Conservation (phyloP, 2,329 filamentous ascomycete species). For the Nemania sp. region DNA sequence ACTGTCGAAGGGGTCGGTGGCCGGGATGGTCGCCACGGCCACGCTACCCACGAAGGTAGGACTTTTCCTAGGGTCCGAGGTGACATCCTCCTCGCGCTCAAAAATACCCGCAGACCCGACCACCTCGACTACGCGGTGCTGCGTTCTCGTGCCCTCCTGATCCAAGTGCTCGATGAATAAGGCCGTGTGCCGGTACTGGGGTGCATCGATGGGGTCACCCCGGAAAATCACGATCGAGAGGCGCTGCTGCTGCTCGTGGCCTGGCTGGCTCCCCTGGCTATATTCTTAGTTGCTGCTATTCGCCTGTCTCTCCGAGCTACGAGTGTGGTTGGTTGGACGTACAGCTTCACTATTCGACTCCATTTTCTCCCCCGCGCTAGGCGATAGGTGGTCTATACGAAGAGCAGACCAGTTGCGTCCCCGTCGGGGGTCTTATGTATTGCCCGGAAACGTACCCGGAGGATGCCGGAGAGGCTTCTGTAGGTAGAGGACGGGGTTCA, state of each 20-base stretch:
- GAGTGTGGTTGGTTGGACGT: neutral
- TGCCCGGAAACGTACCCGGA: neutral
- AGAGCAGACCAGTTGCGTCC: neutral
- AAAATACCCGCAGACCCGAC: constrained; percentile 7
- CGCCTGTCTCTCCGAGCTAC: neutral
- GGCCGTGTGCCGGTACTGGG: constrained; percentile 21
- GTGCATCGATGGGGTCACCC: constrained; percentile 21
- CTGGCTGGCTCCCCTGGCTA: neutral
- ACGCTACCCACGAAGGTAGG: constrained; percentile 8
- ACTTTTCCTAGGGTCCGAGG: constrained; percentile 1
- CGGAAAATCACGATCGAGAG: constrained; percentile 15
- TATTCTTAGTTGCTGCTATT: neutral
- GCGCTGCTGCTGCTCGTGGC: constrained; percentile 5
- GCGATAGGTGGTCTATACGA: neutral
- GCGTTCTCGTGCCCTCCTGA: neutral
- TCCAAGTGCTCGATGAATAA: constrained; percentile 10
- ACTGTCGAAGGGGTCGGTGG: neutral
- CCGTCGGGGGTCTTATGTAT: neutral
- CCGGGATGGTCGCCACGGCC: constrained; percentile 17
- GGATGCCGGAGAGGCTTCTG: neutral
- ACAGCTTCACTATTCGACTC: neutral
- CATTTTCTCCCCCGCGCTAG: neutral
- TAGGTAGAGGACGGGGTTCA: neutral
- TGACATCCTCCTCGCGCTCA: constrained; percentile 8
- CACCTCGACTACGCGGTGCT: neutral